Percentiles rank a stretch among this genome's conserved stretches.
Conservation (phyloP, 495 filamentous ascomycete species). For the Paragyromitra xinjiangensis region DNA sequence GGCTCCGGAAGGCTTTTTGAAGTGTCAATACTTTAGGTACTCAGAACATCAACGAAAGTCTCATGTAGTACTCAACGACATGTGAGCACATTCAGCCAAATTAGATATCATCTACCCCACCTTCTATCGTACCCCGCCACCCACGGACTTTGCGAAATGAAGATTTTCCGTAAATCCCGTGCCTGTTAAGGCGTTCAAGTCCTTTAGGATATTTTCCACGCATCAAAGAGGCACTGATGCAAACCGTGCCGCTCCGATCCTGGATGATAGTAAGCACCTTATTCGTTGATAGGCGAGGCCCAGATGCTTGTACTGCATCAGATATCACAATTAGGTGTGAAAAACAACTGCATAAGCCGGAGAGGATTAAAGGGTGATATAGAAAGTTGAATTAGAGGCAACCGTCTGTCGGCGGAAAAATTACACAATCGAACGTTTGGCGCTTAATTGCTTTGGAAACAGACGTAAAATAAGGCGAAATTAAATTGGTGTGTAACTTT, state of each 20-base stretch:
- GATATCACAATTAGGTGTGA: background rate
- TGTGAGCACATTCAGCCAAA: background rate
- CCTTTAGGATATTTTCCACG: background rate
- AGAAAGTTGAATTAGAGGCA: background rate
- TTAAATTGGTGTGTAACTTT: constrained; percentile 6
- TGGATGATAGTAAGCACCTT: background rate
- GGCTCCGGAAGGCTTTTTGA: background rate
- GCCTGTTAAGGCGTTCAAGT: background rate
- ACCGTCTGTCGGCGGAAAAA: background rate
- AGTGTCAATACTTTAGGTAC: background rate
- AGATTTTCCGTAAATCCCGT: background rate
- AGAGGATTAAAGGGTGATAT: background rate
- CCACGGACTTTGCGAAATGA: background rate
- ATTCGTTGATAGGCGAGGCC: background rate
- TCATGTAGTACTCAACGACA: background rate
- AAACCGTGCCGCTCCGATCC: background rate
- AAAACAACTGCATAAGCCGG: background rate
- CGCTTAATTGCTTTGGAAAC: background rate
- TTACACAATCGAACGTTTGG: background rate
- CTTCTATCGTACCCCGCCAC: background rate
- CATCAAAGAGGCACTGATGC: background rate
- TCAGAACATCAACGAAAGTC: background rate
- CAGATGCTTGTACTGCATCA: background rate
- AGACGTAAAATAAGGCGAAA: background rate
- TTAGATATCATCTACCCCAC: background rate